These are phyloP conservation scores for Neofusicoccum umdonicola DNA, from an alignment of 2,329 filamentous ascomycete species.

Conservation along the genomic window DNA sequence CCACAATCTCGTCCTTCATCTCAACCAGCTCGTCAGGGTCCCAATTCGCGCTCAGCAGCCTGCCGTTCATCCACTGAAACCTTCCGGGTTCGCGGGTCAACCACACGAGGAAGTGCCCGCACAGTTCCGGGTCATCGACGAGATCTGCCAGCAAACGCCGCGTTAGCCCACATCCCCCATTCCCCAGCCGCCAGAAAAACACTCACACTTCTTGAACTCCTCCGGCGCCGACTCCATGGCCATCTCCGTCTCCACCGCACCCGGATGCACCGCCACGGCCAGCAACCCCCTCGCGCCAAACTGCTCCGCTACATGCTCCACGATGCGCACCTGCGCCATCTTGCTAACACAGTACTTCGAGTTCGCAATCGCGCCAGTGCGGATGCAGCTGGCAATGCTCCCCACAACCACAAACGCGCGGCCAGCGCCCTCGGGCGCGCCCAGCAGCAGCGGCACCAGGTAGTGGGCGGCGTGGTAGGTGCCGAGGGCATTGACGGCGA, in stretches of 20 bases:
- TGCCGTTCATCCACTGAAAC: slow-evolving; percentile 6
- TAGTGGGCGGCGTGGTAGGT: slow-evolving; percentile 38
- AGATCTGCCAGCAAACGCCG: slow-evolving; percentile 35
- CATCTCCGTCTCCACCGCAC: slow-evolving; percentile 37
- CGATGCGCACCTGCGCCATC: slow-evolving; percentile 36
- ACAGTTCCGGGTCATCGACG: slow-evolving; percentile 10
- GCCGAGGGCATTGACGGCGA: slow-evolving; percentile 38
- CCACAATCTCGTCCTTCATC: slow-evolving; percentile 24
- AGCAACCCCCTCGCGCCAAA: slow-evolving; percentile 27
- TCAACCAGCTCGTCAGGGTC: slow-evolving; percentile 25
- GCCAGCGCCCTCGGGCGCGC: background rate
- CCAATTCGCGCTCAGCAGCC: slow-evolving; percentile 21
- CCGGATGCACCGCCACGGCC: slow-evolving; percentile 36
- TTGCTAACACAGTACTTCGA: slow-evolving; percentile 39
- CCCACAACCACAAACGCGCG: slow-evolving; percentile 29
- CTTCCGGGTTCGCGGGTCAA: background rate
- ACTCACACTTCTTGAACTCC: slow-evolving; percentile 18
- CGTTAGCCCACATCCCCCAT: slow-evolving; percentile 21
- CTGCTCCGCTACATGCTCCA: slow-evolving; percentile 41
- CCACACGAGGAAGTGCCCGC: slow-evolving; percentile 15
- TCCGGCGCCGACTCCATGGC: slow-evolving; percentile 28
- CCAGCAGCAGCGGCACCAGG: slow-evolving; percentile 30
- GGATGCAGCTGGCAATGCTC: slow-evolving; percentile 34
- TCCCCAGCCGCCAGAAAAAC: no score
- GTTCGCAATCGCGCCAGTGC: slow-evolving; percentile 41